Percentiles rank a stretch among this genome's conserved stretches.
phyloP scores from a whole-genome alignment of 116 monocot genomes.

The Phalaenopsis hybrid region DNA sequence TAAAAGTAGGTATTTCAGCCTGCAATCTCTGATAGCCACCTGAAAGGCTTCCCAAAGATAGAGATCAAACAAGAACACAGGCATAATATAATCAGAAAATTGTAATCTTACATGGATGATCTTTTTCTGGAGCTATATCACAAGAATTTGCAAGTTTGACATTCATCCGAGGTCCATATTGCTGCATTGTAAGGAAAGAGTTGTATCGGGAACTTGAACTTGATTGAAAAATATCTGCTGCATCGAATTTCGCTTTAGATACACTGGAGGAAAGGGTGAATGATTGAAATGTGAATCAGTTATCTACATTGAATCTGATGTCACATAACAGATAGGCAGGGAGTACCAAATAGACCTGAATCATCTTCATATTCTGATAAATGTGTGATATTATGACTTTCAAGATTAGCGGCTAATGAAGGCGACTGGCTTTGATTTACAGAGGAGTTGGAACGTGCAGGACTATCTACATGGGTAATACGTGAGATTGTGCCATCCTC shows the following conservation, averaged over 20 bases:
- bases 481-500: constrained; percentile 46
- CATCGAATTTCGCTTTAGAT: constrained; percentile 97
- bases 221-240: constrained; percentile 91
- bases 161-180: constrained; percentile 54
- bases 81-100: constrained; percentile 2
- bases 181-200: constrained; percentile 73
- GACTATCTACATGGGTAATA: constrained; percentile 28
- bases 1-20: constrained; percentile 10
- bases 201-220: constrained; percentile 88
- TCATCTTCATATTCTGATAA: constrained; percentile 88
- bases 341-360: constrained; percentile 40
- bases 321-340: neutral
- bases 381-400: constrained; percentile 54
- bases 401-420: constrained; percentile 51
- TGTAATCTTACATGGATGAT: constrained; percentile 35
- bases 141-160: constrained; percentile 18
- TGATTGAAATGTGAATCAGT: constrained; percentile 85
- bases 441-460: constrained; percentile 50
- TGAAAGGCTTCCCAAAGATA: neutral
- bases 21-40: constrained; percentile 3
- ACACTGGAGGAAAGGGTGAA: constrained; percentile 83
- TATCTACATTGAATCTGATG: constrained; percentile 20
- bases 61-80: neutral
- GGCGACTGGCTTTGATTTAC: constrained; percentile 38
- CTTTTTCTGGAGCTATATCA: constrained; percentile 20